phyloP scores from a whole-genome alignment of 305 asterid genomes.

The Andrographis paniculata region DNA sequence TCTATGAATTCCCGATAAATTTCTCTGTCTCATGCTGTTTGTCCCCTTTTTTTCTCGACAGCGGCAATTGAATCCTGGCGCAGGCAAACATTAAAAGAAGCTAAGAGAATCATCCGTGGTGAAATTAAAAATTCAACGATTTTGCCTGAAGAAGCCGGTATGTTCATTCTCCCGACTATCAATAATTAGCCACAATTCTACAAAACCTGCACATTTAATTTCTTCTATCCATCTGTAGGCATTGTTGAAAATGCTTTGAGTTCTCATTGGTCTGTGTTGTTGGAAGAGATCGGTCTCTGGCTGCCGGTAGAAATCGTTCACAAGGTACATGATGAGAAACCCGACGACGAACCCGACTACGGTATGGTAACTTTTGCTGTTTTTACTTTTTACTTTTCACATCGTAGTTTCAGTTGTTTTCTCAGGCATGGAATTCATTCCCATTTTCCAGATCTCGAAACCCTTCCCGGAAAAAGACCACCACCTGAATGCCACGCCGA shows the following conservation, averaged over 20 bases:
- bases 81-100: constrained; percentile 47
- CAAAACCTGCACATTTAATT: neutral
- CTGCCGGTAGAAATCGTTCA: constrained; percentile 53
- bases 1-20: constrained; percentile 5
- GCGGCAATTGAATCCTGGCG: constrained; percentile 80
- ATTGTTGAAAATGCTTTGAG: constrained; percentile 45
- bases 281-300: constrained; percentile 83
- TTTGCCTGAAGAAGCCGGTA: constrained; percentile 73
- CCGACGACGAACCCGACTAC: constrained; percentile 68
- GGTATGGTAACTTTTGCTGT: too few species aligned
- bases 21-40: constrained; percentile 9
- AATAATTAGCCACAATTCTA: neutral
- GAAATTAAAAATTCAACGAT: constrained; percentile 47
- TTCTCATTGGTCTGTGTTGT: constrained; percentile 50
- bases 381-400: neutral
- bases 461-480: constrained; percentile 63
- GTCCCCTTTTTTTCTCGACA: constrained; percentile 28
- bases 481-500: constrained; percentile 81
- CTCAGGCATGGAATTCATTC: constrained; percentile 6
- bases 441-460: constrained; percentile 44
- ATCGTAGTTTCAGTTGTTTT: neutral
- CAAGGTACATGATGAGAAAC: constrained; percentile 72
- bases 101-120: constrained; percentile 32
- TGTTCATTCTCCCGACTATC: neutral
- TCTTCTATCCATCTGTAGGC: constrained; percentile 26